These are phyloP conservation scores for Malania oleifera DNA, from an alignment of 164 flowering plant species.

Conservation along the genomic window DNA sequence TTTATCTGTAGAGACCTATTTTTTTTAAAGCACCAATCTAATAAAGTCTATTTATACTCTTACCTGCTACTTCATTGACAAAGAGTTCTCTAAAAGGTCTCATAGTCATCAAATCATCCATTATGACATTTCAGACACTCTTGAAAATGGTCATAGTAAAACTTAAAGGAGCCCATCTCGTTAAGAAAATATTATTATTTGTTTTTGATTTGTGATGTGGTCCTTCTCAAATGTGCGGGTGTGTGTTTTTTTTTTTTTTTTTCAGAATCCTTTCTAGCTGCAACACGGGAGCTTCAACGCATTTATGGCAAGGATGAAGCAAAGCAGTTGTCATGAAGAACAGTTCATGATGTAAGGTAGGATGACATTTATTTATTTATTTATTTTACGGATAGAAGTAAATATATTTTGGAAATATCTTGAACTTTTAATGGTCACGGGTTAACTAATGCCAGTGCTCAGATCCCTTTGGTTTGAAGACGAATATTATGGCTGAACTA, in stretches of 20 bases:
- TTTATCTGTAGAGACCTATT: too few relatives aligned
- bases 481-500: not conserved
- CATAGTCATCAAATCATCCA: too few relatives aligned
- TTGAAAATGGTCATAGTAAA: too few relatives aligned
- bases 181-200: not conserved
- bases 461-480: not conserved
- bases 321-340: constrained; percentile 17
- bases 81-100: too few relatives aligned
- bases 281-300: constrained; percentile 60
- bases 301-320: constrained; percentile 46
- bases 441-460: not conserved
- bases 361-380: constrained; percentile 14
- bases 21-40: too few relatives aligned
- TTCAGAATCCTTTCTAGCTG: constrained; percentile 59
- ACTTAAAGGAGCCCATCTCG: too few relatives aligned
- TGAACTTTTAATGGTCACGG: not conserved
- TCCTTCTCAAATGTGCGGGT: not conserved
- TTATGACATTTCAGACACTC: too few relatives aligned
- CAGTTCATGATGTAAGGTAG: constrained; percentile 22
- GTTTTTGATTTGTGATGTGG: not conserved
- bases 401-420: not conserved
- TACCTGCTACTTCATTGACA: too few relatives aligned
- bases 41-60: too few relatives aligned
- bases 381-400: constrained; percentile 16
- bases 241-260: constrained; percentile 3